Conservation (phyloP, 2,329 filamentous ascomycete genomes). For the Penicillium sp. region DNA sequence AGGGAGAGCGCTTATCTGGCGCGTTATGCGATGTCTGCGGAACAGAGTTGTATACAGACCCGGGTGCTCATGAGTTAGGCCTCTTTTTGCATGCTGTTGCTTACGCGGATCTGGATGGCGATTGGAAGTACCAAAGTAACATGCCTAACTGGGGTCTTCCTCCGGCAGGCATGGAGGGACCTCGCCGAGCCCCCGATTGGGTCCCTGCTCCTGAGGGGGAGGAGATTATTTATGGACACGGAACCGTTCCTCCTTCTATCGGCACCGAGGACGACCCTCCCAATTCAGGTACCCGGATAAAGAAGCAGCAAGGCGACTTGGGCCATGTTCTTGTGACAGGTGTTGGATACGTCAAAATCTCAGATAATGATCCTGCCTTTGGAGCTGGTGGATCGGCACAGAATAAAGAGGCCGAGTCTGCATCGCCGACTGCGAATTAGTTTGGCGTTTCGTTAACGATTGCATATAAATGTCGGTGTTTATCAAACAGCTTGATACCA, state of each 20-base stretch:
- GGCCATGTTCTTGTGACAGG: slow-evolving; percentile 38
- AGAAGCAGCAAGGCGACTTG: slow-evolving; percentile 18
- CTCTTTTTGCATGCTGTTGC: slow-evolving; percentile 92
- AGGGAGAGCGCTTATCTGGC: slow-evolving; percentile 92
- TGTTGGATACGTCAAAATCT: slow-evolving; percentile 41
- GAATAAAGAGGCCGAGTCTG: background rate
- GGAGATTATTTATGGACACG: slow-evolving; percentile 45
- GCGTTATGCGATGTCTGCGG: slow-evolving; percentile 78
- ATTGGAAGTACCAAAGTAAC: slow-evolving; percentile 85
- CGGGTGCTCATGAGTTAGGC: slow-evolving; percentile 84
- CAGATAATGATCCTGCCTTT: slow-evolving; percentile 7
- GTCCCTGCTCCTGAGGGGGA: slow-evolving; percentile 41
- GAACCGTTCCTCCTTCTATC: slow-evolving; percentile 33
- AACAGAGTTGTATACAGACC: slow-evolving; percentile 91
- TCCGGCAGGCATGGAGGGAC: slow-evolving; percentile 72
- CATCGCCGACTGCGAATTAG: slow-evolving; percentile 3
- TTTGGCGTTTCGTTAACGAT: background rate
- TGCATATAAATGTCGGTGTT: background rate
- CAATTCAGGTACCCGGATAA: slow-evolving; percentile 1
- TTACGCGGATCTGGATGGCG: slow-evolving; percentile 81
- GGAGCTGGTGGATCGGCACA: background rate
- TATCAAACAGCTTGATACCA: slow-evolving; percentile 11
- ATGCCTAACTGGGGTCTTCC: slow-evolving; percentile 87
- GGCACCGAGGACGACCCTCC: slow-evolving; percentile 26
- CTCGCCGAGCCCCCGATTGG: slow-evolving; percentile 64